Base-by-base conservation (phyloP, 1,139 yeast genomes). In the Kodamaea sp. region DNA sequence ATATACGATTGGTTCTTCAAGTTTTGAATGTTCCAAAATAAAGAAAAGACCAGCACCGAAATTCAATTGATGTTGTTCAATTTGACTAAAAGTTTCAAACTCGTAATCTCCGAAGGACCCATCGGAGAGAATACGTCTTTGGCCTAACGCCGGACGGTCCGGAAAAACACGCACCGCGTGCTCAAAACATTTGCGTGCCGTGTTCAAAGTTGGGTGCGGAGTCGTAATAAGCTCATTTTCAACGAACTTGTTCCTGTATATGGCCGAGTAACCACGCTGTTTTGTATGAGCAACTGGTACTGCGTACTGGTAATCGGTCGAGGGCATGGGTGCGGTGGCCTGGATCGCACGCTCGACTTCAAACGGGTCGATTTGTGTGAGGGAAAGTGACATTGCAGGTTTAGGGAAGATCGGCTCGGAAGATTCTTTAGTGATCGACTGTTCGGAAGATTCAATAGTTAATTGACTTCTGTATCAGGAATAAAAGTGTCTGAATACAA, bases 1-100 rank as follows among this genome's bases (percentile, higher is more conserved):
- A 27, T 53, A 50, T 26, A 50, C 49, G 37, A 67, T 57, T 34
- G 57, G 59, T 8, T 46, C 39, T 41, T 65, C 68, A 33, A 59
- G 54, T 20, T 52, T 54, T 24, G 64, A 55, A 43, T 68, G 65
- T 29, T 58, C 55, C 39, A 79, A 72, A n/a, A 77, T 58, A 35
- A 77, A 68, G 47, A 79, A 67, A 25, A 85, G 52, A 8, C 94
- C 95, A 2, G 86, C 64, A 5, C 89, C 94, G 33, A 84, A 65
- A 38, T 74, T 60, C 37, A 62, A 58, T 39, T 75, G 70, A 37
- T 81, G 65, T 33, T 55, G 47, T 25, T 63, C 60, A 7, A 76
- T 64, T 31, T 67, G 57, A 8, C 47, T 49, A 53, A 71, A 82
- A 7, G 75, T 57, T 46, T 73, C 67, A 61, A 67, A 84, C 26